phyloP scores from a whole-genome alignment of 139 green algal genomes.

The Trebouxia sp. region DNA sequence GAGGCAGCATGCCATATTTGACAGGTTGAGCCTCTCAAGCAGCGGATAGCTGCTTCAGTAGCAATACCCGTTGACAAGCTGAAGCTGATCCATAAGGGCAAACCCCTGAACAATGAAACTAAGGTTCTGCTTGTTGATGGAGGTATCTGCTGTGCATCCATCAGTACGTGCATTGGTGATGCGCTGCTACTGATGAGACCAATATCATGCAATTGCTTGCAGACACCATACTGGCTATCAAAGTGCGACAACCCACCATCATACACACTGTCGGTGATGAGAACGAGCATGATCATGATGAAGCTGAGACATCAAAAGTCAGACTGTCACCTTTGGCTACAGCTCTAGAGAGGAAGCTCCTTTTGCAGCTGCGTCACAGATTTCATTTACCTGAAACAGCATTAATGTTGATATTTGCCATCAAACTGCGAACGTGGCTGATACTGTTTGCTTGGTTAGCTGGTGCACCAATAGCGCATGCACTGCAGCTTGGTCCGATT shows the following conservation, averaged over 20 bases:
- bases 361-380: conserved; percentile 26
- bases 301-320: neutral
- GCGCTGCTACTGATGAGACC: neutral
- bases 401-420: conserved; percentile 31
- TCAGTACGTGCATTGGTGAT: neutral
- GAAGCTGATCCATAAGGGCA: conserved; percentile 19
- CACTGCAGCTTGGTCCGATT: conserved; percentile 17
- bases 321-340: conserved; percentile 23
- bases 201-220: neutral
- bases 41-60: neutral
- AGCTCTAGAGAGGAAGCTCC: neutral
- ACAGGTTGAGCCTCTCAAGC: conserved; percentile 9
- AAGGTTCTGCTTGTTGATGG: neutral
- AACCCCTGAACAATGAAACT: neutral
- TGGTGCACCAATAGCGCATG: conserved; percentile 32
- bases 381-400: conserved; percentile 42
- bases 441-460: conserved; percentile 42
- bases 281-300: neutral
- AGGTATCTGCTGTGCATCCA: neutral
- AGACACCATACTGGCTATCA: neutral
- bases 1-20: neutral
- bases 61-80: conserved; percentile 6
- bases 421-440: conserved; percentile 36
- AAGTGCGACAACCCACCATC: neutral
- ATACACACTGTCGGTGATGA: neutral